Conservation (phyloP, 495 filamentous ascomycete species). For the Neurospora sp. region DNA sequence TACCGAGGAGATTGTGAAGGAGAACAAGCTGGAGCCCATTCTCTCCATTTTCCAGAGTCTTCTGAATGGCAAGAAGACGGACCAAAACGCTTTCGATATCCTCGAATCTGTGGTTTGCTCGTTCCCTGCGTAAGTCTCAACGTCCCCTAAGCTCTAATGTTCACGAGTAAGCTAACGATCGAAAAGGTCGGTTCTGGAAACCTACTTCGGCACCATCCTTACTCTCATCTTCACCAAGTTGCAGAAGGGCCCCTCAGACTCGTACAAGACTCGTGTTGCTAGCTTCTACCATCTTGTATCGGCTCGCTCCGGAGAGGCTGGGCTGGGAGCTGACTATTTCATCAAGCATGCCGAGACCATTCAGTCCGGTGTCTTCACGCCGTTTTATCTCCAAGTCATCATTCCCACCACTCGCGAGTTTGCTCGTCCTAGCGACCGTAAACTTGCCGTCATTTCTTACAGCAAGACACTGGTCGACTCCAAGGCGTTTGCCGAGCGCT, state of each 20-base stretch:
- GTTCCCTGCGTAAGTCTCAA: slow-evolving; percentile 53
- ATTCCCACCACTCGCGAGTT: slow-evolving; percentile 81
- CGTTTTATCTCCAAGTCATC: slow-evolving; percentile 74
- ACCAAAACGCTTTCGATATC: slow-evolving; percentile 78
- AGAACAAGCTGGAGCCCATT: slow-evolving; percentile 63
- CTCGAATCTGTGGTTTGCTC: slow-evolving; percentile 66
- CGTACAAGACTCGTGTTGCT: slow-evolving; percentile 68
- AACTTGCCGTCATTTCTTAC: slow-evolving; percentile 83
- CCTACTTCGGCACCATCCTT: slow-evolving; percentile 71
- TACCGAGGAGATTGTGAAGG: slow-evolving; percentile 56
- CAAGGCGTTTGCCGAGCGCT: slow-evolving; percentile 60
- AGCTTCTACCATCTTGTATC: slow-evolving; percentile 89
- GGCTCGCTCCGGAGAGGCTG: slow-evolving; percentile 56
- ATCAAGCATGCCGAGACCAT: slow-evolving; percentile 69
- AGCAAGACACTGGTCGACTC: slow-evolving; percentile 83
- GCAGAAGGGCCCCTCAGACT: slow-evolving; percentile 65
- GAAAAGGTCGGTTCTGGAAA: slow-evolving; percentile 50
- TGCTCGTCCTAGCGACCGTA: slow-evolving; percentile 78
- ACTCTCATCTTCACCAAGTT: slow-evolving; percentile 74
- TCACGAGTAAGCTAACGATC: slow-evolving; percentile 14
- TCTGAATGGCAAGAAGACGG: slow-evolving; percentile 59
- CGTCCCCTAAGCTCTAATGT: neutral
- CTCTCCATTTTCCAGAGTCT: slow-evolving; percentile 90
- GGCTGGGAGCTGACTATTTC: slow-evolving; percentile 82
- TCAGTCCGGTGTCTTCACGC: slow-evolving; percentile 70